These are phyloP conservation scores for Phialophora expanda DNA, from an alignment of 2,329 filamentous ascomycete genomes.

Conservation along the genomic window DNA sequence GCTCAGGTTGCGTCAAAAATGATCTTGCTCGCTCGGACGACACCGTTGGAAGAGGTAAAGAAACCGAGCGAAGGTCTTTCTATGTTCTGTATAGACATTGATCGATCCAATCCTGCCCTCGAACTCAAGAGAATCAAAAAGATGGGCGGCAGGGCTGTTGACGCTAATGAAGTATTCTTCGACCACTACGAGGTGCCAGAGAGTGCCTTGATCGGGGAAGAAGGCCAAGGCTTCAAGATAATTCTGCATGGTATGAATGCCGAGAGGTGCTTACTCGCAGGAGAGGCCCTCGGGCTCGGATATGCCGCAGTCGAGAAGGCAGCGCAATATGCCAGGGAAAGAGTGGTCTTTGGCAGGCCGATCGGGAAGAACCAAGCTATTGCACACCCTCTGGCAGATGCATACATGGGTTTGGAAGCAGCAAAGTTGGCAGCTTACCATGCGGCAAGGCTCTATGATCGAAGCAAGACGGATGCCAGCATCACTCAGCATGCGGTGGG, in stretches of 20 bases:
- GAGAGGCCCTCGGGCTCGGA: constrained; percentile 78
- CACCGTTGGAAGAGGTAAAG: constrained; percentile 67
- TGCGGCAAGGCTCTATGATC: constrained; percentile 67
- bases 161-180: constrained; percentile 88
- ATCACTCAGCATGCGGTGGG: constrained; percentile 62
- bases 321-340: constrained; percentile 68
- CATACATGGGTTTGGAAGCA: constrained; percentile 69
- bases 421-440: constrained; percentile 70
- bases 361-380: constrained; percentile 72
- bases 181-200: constrained; percentile 73
- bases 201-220: constrained; percentile 69
- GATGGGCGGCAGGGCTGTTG: constrained; percentile 82
- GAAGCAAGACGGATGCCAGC: constrained; percentile 54
- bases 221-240: constrained; percentile 79
- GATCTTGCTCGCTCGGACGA: constrained; percentile 80
- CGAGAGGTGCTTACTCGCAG: constrained; percentile 74
- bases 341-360: constrained; percentile 68
- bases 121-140: constrained; percentile 77
- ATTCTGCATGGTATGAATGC: constrained; percentile 82
- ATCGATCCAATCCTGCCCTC: constrained; percentile 62
- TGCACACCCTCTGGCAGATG: constrained; percentile 68
- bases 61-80: constrained; percentile 78
- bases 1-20: constrained; percentile 83
- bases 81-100: constrained; percentile 79
- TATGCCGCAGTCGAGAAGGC: constrained; percentile 72